Evolutionary conservation across 31 red algal genomes (phyloP).

Genomic region (Bonnemaisonia californica): DNA sequence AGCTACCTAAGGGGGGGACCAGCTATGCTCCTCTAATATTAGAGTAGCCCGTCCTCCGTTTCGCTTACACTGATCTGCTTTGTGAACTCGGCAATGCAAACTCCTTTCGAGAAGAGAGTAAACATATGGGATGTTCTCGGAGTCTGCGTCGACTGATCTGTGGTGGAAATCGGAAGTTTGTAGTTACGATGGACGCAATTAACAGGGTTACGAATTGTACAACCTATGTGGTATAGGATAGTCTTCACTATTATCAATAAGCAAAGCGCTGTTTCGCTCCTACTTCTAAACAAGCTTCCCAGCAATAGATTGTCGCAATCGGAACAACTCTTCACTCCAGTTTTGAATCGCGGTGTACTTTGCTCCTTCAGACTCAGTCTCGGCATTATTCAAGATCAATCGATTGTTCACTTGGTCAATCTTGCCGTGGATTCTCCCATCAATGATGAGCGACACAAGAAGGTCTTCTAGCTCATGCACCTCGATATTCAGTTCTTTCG

Average conservation of each 20-base stretch:
- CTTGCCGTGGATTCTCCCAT: constrained; percentile 79
- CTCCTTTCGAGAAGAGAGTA: no score
- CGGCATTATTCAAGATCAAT: constrained; percentile 56
- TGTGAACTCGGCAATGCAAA: no score
- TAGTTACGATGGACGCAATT: no score
- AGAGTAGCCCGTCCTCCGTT: not conserved
- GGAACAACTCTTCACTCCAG: constrained; percentile 73
- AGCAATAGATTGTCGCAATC: constrained; percentile 51
- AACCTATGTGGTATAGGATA: not conserved
- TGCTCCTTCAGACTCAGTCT: constrained; percentile 27
- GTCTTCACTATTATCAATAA: not conserved
- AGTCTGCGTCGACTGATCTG: no score
- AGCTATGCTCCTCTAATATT: not conserved
- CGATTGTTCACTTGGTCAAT: constrained; percentile 93
- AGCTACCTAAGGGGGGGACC: not conserved
- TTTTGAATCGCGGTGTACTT: constrained; percentile 72
- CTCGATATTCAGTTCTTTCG: constrained; percentile 81
- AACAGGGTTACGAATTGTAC: not conserved
- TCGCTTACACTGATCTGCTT: not conserved
- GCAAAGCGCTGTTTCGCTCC: not conserved
- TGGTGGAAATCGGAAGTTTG: no score
- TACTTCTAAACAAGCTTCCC: constrained; percentile 28
- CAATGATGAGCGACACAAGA: constrained; percentile 89
- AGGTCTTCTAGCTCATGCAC: constrained; percentile 86
- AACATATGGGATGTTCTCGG: no score